Evolutionary conservation across 768 basidiomycete genomes (phyloP).

Genomic region (Gautieria morchelliformis): DNA sequence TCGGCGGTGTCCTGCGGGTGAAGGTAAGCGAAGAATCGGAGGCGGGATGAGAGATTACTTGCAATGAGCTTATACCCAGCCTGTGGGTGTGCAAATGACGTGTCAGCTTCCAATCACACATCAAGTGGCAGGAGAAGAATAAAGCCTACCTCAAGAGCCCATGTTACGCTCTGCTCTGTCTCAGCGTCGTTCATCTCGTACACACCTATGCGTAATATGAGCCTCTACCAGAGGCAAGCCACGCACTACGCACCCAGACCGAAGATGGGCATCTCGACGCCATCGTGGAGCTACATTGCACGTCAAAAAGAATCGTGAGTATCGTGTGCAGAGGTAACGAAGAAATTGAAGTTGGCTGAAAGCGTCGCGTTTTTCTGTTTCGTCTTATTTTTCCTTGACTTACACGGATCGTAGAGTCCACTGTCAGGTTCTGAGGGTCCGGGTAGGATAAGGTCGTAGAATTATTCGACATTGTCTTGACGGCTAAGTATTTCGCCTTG

Average conservation of each 20-base stretch:
- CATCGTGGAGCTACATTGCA: conserved; percentile 36
- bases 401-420: too few species aligned
- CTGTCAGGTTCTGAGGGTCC: too few species aligned
- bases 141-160: conserved; percentile 46
- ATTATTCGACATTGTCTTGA: too few species aligned
- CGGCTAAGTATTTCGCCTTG: too few species aligned
- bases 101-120: conserved; percentile 1
- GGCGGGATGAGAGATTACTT: conserved; percentile 16
- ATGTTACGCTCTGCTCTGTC: conserved; percentile 46
- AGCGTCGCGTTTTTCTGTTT: too few species aligned
- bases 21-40: neutral
- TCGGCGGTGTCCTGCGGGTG: conserved; percentile 34
- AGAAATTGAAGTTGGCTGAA: too few species aligned
- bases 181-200: conserved; percentile 55
- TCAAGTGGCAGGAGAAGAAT: conserved; percentile 5
- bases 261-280: conserved; percentile 44
- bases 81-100: conserved; percentile 17
- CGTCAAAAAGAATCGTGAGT: neutral
- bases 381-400: too few species aligned
- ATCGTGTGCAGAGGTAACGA: too few species aligned
- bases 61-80: conserved; percentile 58
- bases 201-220: conserved; percentile 27
- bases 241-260: conserved; percentile 36
- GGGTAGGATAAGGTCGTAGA: too few species aligned
- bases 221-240: neutral